phyloP scores from a whole-genome alignment of 441 rosid species.

The Syzygium syzygioides region DNA sequence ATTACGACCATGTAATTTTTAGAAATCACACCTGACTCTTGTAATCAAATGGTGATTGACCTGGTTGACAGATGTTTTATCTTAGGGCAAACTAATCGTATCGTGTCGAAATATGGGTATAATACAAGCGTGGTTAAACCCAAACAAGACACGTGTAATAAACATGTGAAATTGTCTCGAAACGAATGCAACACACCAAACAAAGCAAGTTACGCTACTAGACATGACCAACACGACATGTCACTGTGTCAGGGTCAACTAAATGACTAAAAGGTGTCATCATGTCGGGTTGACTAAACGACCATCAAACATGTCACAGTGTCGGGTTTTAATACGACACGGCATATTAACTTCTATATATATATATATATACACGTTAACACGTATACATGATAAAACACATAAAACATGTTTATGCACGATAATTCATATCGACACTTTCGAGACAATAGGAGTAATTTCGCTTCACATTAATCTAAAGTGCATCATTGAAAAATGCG shows the following conservation, averaged over 20 bases:
- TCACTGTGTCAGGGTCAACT: fast-evolving
- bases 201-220: background rate
- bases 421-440: background rate
- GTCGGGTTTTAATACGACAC: background rate
- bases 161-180: background rate
- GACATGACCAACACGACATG: background rate
- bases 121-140: background rate
- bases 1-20: background rate
- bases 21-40: fast-evolving
- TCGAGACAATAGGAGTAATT: fast-evolving
- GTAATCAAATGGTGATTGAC: background rate
- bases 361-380: too few species aligned
- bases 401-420: background rate
- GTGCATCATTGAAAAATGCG: background rate
- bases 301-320: fast-evolving
- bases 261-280: background rate
- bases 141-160: fast-evolving
- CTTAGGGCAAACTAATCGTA: fast-evolving
- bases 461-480: background rate
- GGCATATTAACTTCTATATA: background rate
- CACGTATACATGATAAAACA: fast-evolving
- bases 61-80: background rate
- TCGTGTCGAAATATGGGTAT: background rate
- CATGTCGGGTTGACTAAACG: fast-evolving
- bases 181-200: background rate